Evolutionary conservation across 495 filamentous ascomycete genomes (phyloP), one percentile per base, ranked within the genome.

Genomic region (Aspergillus sclerotiicarbonarius): DNA sequence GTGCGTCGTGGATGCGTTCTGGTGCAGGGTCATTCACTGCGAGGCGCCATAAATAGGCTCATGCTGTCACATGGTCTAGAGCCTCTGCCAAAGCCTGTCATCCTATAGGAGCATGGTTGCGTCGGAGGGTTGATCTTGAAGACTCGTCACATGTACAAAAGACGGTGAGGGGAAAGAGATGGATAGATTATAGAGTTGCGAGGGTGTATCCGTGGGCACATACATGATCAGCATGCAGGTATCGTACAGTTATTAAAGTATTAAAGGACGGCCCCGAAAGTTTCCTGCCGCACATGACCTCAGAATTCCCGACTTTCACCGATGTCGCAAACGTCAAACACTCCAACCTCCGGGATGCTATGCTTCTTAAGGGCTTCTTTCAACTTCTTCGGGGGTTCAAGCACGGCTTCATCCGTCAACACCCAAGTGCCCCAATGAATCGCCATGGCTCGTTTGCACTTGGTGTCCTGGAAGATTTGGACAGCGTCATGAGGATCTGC

Each of bases 371-470:
- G 67, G n/a, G 94, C 92, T 64, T 87, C 74, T 67, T 81, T 88
- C 58, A 98, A 72, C 70, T 90, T 72, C 72, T 71, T 71, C 5
- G 92, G 92, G 18, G 93, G 93, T 73, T 96, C 91, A 48, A 92
- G 72, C 12, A 94, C 85, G 62, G 90, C 88, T 71, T 98, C 93
- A 57, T 84, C 82, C 0, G 93, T 96, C 59, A 98, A 69, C 8
- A 91, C 87, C 91, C 92, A 97, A 0, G 91, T 91, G 21, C 85
- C 92, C 93, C 93, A 98, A 66, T 98, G 93, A 59, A 98, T 96
- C 13, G 82, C 93, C 76, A 98, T 82, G 16, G 92, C 93, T 46
- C 76, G 79, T 67, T 85, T 81, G 75, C 94, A 98, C 59, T 83
- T 83, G 16, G 91, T 96, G 61, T 97, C 94, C 33, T 76, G 71